Evolutionary conservation across 441 rosid genomes (phyloP).

Genomic region (Metrosideros polymorpha): DNA sequence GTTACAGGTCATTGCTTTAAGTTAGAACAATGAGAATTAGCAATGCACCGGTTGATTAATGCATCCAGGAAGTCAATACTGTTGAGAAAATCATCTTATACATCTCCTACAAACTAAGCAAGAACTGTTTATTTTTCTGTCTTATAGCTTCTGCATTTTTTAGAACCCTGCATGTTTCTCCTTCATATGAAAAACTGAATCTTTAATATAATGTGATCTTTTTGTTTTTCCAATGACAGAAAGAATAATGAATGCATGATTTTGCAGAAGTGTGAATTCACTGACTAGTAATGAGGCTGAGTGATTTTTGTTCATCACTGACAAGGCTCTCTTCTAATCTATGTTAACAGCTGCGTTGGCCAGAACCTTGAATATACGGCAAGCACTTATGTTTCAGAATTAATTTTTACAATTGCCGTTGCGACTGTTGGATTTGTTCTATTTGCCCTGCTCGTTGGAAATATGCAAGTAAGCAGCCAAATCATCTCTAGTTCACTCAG

Average conservation of each 20-base stretch:
- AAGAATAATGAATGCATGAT: background rate
- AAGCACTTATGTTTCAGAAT: conserved; percentile 66
- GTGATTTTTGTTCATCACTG: background rate
- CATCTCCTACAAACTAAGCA: background rate
- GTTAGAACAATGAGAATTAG: background rate
- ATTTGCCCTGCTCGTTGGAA: conserved; percentile 78
- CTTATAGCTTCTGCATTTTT: background rate
- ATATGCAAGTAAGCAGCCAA: conserved; percentile 58
- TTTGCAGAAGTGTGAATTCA: background rate
- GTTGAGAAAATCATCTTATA: background rate
- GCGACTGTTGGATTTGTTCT: conserved; percentile 68
- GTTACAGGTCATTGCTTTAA: background rate
- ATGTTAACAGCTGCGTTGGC: conserved; percentile 56
- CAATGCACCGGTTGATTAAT: background rate
- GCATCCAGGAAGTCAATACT: background rate
- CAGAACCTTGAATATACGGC: conserved; percentile 45
- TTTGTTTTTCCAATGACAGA: background rate
- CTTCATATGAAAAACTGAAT: background rate
- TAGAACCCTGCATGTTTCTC: background rate
- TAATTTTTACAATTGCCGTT: conserved; percentile 45
- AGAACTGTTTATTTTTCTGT: background rate
- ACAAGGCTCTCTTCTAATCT: background rate
- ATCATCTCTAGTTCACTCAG: background rate
- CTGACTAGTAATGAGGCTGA: background rate
- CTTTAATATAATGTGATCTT: background rate